Base-by-base conservation (phyloP, 257 asterid species). In the Solanum ahanhuiri region DNA sequence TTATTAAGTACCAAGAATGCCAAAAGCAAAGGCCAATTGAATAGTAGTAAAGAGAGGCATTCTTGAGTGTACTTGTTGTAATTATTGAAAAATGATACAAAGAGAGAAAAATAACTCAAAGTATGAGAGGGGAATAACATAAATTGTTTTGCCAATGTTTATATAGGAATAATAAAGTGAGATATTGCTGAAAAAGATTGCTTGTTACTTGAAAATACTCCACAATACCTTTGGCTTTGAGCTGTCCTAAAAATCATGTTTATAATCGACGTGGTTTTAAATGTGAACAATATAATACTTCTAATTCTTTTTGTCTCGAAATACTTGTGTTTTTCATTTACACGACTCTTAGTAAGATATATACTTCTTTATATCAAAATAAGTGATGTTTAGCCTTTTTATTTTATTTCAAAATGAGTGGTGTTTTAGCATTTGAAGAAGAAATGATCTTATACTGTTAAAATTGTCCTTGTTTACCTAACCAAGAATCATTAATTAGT, bases 1-100 rank as follows among this genome's bases (percentile, higher is more conserved):
- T 71, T 71, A 4, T 31, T 17, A 33, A 34, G 81, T 72, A 94
- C 98, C 98, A 91, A 95, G 96, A 93, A 95, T 85, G 90, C 98
- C 98, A 83, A 92, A 92, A 84, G 70, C 90, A 85, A 4, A 20
- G 87, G 95, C 96, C 58, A 92, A 12, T 4, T 87, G 85, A 85
- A 63, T 10, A 37, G 86, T 10, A 10, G 86, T 12, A 75, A 89
- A 39, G 22, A 72, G 12, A 22, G 92, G 89, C 97, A 94, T 94
- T 89, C 87, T 92, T 75, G 48, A 60, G 57, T 60, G 86, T 45
- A 66, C 76, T 84, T 86, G 67, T 33, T 28, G 30, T 15, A 31
- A 83, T 69, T 14, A 17, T 7, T 54, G n/a, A 2, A 54, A 69
- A 69, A 15, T 15, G 20, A 39, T 20, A 31, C 17, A 76, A 25